Conservation (phyloP, 2,329 filamentous ascomycete species). For the Pyricularia grisea region DNA sequence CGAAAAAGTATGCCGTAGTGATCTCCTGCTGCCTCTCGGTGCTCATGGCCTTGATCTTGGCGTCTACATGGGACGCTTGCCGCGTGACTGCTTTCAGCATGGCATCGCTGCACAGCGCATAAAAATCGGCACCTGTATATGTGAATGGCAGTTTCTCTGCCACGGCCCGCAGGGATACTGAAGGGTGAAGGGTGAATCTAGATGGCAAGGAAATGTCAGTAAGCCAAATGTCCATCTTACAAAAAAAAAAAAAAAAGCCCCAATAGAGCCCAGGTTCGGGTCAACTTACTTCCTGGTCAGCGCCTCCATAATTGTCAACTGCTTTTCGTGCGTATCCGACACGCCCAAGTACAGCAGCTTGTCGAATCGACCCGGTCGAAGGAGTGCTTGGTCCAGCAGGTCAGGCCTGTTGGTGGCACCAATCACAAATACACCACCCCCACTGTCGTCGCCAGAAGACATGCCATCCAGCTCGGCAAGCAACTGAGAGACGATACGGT, state of each 20-base stretch:
- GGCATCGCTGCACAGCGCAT: slow-evolving; percentile 91
- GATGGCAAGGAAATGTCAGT: background rate
- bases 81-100: slow-evolving; percentile 98
- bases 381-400: slow-evolving; percentile 78
- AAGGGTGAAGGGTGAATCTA: slow-evolving; percentile 77
- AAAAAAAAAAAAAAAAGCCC: slow-evolving; percentile 4
- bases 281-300: slow-evolving; percentile 80
- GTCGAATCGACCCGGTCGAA: slow-evolving; percentile 87
- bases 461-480: slow-evolving; percentile 95
- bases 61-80: slow-evolving; percentile 74
- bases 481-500: slow-evolving; percentile 89
- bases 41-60: slow-evolving; percentile 67
- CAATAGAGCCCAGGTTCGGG: background rate
- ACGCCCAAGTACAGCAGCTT: slow-evolving; percentile 98
- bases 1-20: slow-evolving; percentile 90
- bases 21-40: slow-evolving; percentile 33
- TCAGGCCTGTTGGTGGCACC: slow-evolving; percentile 94
- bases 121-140: slow-evolving; percentile 95
- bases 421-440: slow-evolving; percentile 79
- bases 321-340: slow-evolving; percentile 93
- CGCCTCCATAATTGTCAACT: slow-evolving; percentile 87
- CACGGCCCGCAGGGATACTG: slow-evolving; percentile 65
- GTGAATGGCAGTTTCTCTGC: slow-evolving; percentile 80
- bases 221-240: background rate
- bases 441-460: slow-evolving; percentile 57